A percentile compares a stretch with the other conserved stretches of the same genome.
These are phyloP conservation scores for Lepidium sativum DNA, from an alignment of 345 rosid species.

Conservation along the genomic window DNA sequence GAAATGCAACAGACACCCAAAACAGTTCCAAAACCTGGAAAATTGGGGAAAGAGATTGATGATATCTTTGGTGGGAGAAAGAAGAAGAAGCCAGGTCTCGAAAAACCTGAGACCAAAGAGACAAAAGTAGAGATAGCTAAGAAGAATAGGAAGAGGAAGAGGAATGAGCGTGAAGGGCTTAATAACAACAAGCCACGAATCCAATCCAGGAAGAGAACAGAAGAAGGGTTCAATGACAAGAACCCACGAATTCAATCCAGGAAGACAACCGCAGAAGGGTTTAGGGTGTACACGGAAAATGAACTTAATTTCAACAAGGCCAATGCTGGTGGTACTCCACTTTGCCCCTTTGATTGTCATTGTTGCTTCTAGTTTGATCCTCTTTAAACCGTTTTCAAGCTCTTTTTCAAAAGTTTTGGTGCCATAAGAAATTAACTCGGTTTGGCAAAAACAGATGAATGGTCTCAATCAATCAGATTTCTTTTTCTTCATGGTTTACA, in stretches of 20 bases:
- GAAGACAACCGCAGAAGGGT: conserved; percentile 51
- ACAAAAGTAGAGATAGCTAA: conserved; percentile 20
- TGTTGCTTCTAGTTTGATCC: conserved; percentile 54
- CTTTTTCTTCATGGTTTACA: neutral
- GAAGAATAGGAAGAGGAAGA: conserved; percentile 30
- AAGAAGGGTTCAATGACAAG: neutral
- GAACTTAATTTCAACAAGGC: conserved; percentile 54
- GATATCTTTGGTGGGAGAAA: conserved; percentile 38
- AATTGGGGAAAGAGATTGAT: conserved; percentile 33
- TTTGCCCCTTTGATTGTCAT: conserved; percentile 83
- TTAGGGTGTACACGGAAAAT: conserved; percentile 48
- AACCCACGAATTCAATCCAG: conserved; percentile 17
- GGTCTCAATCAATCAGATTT: neutral
- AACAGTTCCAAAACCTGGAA: conserved; percentile 15
- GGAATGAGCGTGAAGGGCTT: neutral
- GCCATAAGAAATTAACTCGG: neutral
- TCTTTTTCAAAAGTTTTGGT: neutral
- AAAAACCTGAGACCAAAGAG: conserved; percentile 8
- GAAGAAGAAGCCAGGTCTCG: conserved; percentile 28
- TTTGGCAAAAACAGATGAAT: neutral
- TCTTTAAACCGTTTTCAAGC: neutral
- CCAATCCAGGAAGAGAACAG: conserved; percentile 38
- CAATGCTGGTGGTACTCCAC: conserved; percentile 51
- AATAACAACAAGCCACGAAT: neutral
- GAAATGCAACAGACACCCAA: conserved; percentile 8